phyloP scores from a whole-genome alignment of 2,329 filamentous ascomycete species.

The Stachybotrys chartarum region DNA sequence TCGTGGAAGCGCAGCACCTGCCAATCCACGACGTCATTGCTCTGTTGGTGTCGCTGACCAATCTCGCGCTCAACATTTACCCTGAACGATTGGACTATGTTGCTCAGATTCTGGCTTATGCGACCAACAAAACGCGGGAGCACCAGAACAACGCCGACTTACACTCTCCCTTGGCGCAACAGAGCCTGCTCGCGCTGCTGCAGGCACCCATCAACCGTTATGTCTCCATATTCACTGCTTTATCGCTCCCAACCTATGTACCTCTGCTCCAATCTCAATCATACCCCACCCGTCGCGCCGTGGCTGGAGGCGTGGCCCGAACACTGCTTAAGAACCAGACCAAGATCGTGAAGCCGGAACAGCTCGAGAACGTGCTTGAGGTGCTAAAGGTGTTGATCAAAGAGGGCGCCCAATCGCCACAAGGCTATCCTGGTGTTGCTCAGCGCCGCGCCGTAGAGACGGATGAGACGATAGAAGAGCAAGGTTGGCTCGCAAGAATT shows the following conservation, averaged over 20 bases:
- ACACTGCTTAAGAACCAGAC: conserved; percentile 79
- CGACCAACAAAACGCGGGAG: conserved; percentile 77
- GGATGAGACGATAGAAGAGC: conserved; percentile 95
- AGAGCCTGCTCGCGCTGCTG: conserved; percentile 83
- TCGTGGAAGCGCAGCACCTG: conserved; percentile 85
- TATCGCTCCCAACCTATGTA: conserved; percentile 87
- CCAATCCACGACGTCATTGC: conserved; percentile 94
- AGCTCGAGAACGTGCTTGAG: conserved; percentile 83
- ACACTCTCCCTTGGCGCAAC: conserved; percentile 79
- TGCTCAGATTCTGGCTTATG: conserved; percentile 87
- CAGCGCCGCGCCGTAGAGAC: conserved; percentile 76
- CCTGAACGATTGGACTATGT: conserved; percentile 89
- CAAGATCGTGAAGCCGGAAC: conserved; percentile 65
- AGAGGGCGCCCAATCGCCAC: conserved; percentile 79
- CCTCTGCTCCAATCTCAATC: conserved; percentile 86
- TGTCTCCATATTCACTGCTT: conserved; percentile 88
- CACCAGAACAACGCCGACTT: conserved; percentile 93
- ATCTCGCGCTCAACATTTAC: conserved; percentile 93
- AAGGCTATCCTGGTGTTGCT: conserved; percentile 74
- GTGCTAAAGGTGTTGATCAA: conserved; percentile 87
- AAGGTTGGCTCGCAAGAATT: conserved; percentile 91
- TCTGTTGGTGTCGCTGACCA: conserved; percentile 84
- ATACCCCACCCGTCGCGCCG: conserved; percentile 83
- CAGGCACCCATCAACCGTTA: conserved; percentile 86
- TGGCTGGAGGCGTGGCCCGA: conserved; percentile 81